Evolutionary conservation across 805 yeast genomes (phyloP), one percentile per base, ranked within the genome.

Genomic region (Ascoidea asiatica): DNA sequence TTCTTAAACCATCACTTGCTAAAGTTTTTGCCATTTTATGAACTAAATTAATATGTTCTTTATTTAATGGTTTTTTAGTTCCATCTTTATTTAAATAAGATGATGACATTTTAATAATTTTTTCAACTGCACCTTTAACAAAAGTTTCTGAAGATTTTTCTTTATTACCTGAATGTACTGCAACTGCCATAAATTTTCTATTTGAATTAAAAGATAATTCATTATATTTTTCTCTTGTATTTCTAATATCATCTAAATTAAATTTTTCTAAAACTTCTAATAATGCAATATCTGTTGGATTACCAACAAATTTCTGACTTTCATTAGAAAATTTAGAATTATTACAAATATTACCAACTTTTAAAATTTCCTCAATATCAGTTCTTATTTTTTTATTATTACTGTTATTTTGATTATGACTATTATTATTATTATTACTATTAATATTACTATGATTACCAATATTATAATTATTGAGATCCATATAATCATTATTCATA

Each of bases 241-340:
- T 65, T 60, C 98, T 78, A 7, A 62, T 56, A 59, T 92, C 97
- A 5, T 74, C 77, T 42, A 86, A 56, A 3, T 81, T 84, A 61
- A 88, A 87, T 46, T 73, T 74, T 4, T 75, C 65, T 46, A 88
- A 66, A 33, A 77, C 75, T 60, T 86, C 95, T 45, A 88, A 67
- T 39, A 92, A 67, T 0, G 98, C 97, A 53, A 89, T 78, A 64
- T 92, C 98, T 13, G 95, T 87, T 37, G 98, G 95, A 61, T 90
- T 92, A 21, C 98, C 98, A 41, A 84, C 75, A 38, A 29, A 29
- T 3, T 8, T 15, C 56, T 75, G 82, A 56, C 72, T 75, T 54
- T 83, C 94, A 39, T 63, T 64, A 0, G 89, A 81, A 52, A 64
- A 83, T 48, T 75, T 71, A 13, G 88, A 75, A 57, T 84, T 84